A percentile compares a stretch with the other conserved stretches of the same genome.
Conservation (phyloP, 2,329 filamentous ascomycete species). For the Lomentospora prolificans region DNA sequence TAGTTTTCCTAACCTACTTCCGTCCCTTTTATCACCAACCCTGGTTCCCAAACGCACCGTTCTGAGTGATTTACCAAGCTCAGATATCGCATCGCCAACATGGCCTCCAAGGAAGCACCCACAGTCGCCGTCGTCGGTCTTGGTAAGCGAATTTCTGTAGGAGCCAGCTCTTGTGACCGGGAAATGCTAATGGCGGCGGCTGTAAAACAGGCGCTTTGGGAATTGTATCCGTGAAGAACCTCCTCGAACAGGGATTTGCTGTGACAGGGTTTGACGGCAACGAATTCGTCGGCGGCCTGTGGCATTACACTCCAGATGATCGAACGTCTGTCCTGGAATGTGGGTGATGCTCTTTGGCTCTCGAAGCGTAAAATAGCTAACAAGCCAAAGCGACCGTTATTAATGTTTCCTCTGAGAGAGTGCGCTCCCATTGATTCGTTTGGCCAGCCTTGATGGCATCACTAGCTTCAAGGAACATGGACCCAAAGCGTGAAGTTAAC, state of each 20-base stretch:
- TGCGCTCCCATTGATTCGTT: no score
- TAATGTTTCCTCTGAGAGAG: neutral
- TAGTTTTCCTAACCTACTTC: no score
- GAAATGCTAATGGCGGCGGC: neutral
- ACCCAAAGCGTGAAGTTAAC: neutral
- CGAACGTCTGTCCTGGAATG: conserved; percentile 24
- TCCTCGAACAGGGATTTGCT: conserved; percentile 33
- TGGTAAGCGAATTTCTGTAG: neutral
- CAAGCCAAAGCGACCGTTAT: neutral
- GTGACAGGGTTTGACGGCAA: conserved; percentile 33
- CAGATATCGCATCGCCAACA: no score
- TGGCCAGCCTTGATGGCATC: no score
- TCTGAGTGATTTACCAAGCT: no score
- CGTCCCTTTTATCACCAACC: no score
- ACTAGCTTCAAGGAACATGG: neutral
- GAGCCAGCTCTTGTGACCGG: no score
- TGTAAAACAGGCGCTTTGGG: conserved; percentile 22
- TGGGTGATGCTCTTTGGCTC: neutral
- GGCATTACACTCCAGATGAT: conserved; percentile 29
- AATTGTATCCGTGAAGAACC: conserved; percentile 30
- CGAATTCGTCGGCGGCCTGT: conserved; percentile 30
- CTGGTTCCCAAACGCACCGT: no score
- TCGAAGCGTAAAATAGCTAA: neutral
- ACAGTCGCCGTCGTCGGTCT: neutral
- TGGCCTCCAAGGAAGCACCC: neutral